phyloP scores from a whole-genome alignment of 805 yeast species.

The Teunomyces barrocoloradensis region DNA sequence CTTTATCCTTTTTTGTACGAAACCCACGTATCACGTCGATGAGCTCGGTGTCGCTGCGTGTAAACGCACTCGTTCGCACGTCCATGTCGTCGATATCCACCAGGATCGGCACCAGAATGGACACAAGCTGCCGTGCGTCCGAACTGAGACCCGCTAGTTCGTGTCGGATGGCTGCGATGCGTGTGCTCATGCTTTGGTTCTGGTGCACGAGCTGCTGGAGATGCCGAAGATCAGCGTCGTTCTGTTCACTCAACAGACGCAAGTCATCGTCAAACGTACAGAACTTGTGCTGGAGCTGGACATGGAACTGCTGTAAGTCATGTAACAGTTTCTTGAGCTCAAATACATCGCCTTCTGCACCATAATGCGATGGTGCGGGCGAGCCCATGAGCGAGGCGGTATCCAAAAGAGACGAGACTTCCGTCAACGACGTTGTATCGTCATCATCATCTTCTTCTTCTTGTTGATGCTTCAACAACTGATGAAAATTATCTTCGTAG shows the following conservation, averaged over 20 bases:
- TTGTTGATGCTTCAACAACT: conserved; percentile 3
- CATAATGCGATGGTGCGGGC: background rate
- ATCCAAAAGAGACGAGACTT: background rate
- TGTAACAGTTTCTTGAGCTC: conserved; percentile 10
- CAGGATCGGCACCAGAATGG: background rate
- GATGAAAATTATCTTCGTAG: conserved; percentile 12
- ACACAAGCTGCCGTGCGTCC: background rate
- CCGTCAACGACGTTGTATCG: conserved; percentile 22
- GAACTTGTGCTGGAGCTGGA: conserved; percentile 7
- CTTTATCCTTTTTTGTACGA: background rate
- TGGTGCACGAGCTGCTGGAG: conserved; percentile 6
- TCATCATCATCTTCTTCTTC: conserved; percentile 11
- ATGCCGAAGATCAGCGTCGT: conserved; percentile 9
- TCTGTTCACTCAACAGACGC: conserved; percentile 8
- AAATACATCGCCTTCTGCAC: background rate
- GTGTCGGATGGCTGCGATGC: conserved; percentile 7
- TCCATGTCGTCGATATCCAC: no score
- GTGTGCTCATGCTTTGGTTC: conserved; percentile 6
- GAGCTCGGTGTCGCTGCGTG: background rate
- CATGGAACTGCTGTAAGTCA: conserved; percentile 11
- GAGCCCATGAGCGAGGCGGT: background rate
- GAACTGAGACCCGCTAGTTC: conserved; percentile 8
- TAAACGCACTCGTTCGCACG: background rate
- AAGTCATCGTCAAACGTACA: conserved; percentile 8
- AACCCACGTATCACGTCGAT: background rate